Conservation (phyloP, 2,329 filamentous ascomycete genomes). For the Colletotrichum brevisporum region DNA sequence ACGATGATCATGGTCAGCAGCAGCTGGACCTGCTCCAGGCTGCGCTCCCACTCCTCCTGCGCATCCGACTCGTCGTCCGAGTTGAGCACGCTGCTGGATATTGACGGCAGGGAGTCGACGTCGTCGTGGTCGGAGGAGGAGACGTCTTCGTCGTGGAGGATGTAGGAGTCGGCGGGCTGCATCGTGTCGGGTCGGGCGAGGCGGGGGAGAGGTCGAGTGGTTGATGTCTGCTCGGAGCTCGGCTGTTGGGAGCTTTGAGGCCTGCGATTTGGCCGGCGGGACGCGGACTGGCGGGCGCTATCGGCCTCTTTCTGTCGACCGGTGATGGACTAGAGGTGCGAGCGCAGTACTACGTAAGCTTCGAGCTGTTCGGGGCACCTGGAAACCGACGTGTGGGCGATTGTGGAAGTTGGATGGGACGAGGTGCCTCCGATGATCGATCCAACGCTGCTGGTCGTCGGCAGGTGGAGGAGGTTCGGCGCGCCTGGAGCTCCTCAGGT, state of each 20-base stretch:
- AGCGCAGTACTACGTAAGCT: not conserved
- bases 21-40: conserved; percentile 92
- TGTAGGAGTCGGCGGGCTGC: conserved; percentile 62
- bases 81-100: conserved; percentile 60
- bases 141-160: conserved; percentile 62
- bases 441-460: conserved; percentile 15
- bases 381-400: conserved; percentile 4
- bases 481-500: conserved; percentile 26
- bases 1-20: conserved; percentile 95
- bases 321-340: not conserved
- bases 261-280: not conserved
- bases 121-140: conserved; percentile 69
- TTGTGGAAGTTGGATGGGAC: conserved; percentile 22
- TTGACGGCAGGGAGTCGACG: conserved; percentile 75
- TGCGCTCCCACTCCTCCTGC: conserved; percentile 95
- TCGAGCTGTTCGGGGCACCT: not conserved
- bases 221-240: conserved; percentile 25
- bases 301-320: conserved; percentile 3
- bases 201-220: conserved; percentile 31
- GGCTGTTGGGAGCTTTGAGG: conserved; percentile 24
- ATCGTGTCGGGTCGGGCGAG: conserved; percentile 48
- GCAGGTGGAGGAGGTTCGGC: conserved; percentile 4
- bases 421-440: conserved; percentile 32
- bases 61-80: conserved; percentile 83
- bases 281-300: not conserved